phyloP scores from a whole-genome alignment of 148 eudicot species.

The Limonium bicolor region DNA sequence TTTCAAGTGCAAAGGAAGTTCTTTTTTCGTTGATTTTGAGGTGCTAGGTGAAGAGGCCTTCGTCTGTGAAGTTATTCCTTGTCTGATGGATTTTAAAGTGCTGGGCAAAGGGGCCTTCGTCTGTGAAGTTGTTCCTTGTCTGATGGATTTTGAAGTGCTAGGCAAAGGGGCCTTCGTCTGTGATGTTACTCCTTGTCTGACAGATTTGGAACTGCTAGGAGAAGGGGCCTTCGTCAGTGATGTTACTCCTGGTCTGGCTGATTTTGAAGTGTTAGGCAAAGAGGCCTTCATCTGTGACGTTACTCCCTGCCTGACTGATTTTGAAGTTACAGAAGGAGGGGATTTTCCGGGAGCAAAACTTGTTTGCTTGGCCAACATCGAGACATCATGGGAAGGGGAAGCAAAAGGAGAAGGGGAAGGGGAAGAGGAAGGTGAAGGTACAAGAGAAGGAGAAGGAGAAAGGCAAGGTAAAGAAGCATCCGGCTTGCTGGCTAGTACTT shows the following conservation, averaged over 20 bases:
- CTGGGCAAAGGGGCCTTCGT: background rate
- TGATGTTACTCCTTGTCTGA: constrained; percentile 8
- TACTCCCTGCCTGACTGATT: constrained; percentile 10
- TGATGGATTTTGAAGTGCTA: constrained; percentile 10
- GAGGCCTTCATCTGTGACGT: constrained; percentile 12
- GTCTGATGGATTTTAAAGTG: background rate
- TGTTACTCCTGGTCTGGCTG: constrained; percentile 3
- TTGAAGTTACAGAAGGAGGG: constrained; percentile 6
- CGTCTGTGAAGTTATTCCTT: background rate
- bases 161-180: constrained; percentile 4
- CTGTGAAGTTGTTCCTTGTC: background rate
- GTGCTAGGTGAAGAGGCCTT: background rate
- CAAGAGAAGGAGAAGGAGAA: no score
- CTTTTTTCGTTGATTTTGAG: background rate
- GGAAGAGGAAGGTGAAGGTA: no score
- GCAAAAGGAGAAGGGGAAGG: constrained; percentile 4
- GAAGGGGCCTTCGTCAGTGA: constrained; percentile 7
- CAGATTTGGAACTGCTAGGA: constrained; percentile 4
- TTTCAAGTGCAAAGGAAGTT: background rate
- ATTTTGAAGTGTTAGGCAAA: constrained; percentile 8
- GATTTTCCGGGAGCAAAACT: constrained; percentile 2
- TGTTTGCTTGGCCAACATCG: constrained; percentile 5
- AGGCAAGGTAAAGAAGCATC: no score
- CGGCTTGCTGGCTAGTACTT: background rate
- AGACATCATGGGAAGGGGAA: constrained; percentile 9